Conservation (phyloP, 2,329 filamentous ascomycete genomes). For the Calonectria naviculata region DNA sequence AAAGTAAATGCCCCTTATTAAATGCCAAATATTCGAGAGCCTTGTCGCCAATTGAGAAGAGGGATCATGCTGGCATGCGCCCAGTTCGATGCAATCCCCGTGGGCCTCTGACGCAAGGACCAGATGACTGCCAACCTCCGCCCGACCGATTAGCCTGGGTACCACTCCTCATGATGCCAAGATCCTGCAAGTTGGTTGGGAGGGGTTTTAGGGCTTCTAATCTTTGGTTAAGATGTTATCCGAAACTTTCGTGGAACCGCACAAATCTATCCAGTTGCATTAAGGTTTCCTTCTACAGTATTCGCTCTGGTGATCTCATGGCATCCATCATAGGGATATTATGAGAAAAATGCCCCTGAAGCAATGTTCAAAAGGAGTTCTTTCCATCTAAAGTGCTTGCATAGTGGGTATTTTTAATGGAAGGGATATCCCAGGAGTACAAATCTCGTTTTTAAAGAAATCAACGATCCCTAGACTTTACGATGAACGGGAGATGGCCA, state of each 20-base stretch:
- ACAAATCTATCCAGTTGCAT: background rate
- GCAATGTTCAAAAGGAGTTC: background rate
- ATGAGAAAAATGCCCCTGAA: background rate
- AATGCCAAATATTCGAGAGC: background rate
- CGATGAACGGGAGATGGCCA: background rate
- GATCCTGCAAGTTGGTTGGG: background rate
- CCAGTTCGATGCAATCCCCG: constrained; percentile 5
- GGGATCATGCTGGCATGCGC: constrained; percentile 11
- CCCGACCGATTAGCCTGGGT: constrained; percentile 5
- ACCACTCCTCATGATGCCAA: background rate
- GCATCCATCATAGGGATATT: background rate
- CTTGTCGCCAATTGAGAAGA: background rate
- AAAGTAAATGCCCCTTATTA: background rate
- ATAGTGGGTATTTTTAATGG: background rate
- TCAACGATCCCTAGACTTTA: background rate
- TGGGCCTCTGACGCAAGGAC: constrained; percentile 24
- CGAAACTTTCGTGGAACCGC: background rate
- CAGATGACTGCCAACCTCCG: constrained; percentile 7
- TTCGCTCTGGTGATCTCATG: too few relatives aligned
- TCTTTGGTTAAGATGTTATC: background rate
- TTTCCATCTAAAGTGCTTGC: background rate
- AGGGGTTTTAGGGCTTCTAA: background rate
- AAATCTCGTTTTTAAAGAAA: background rate
- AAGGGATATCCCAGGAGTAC: background rate
- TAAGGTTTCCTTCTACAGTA: background rate